phyloP scores from a whole-genome alignment of 2,329 filamentous ascomycete species.

The Chaetomium strumarium region DNA sequence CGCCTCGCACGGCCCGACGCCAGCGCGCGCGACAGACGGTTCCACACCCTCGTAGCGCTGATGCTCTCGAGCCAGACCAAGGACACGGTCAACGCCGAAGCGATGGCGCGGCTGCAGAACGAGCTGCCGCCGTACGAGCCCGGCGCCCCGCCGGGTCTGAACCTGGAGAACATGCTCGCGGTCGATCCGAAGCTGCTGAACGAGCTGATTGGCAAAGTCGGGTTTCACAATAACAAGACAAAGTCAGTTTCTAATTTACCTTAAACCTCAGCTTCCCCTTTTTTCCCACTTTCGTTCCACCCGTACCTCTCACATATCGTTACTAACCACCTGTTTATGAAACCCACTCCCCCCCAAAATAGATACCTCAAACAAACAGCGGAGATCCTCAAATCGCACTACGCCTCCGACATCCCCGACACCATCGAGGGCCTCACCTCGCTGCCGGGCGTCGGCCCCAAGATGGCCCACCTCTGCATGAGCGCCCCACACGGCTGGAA shows the following conservation, averaged over 20 bases:
- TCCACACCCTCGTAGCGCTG: conserved; percentile 79
- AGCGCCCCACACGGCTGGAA: conserved; percentile 59
- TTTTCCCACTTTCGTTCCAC: background rate
- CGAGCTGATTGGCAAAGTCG: conserved; percentile 72
- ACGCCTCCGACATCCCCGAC: conserved; percentile 70
- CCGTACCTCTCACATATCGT: background rate
- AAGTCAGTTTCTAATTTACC: conserved; percentile 43
- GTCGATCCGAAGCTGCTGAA: conserved; percentile 62
- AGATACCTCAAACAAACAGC: conserved; percentile 68
- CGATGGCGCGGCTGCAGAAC: conserved; percentile 72
- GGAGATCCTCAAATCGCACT: conserved; percentile 63
- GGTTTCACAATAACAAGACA: conserved; percentile 94
- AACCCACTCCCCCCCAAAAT: too few relatives aligned
- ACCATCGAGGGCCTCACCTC: conserved; percentile 69
- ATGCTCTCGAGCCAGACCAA: conserved; percentile 94
- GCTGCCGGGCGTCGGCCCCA: conserved; percentile 83
- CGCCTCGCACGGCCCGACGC: conserved; percentile 54
- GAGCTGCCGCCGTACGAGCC: conserved; percentile 54
- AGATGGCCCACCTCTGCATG: conserved; percentile 90
- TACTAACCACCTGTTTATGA: too few relatives aligned
- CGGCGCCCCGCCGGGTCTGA: conserved; percentile 51
- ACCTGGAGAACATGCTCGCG: conserved; percentile 69
- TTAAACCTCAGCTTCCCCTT: background rate
- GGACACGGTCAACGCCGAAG: conserved; percentile 80
- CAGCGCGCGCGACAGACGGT: conserved; percentile 56